Percentiles rank a stretch among this genome's conserved stretches.
Conservation (phyloP, 345 rosid species). For the Reutealis trisperma region DNA sequence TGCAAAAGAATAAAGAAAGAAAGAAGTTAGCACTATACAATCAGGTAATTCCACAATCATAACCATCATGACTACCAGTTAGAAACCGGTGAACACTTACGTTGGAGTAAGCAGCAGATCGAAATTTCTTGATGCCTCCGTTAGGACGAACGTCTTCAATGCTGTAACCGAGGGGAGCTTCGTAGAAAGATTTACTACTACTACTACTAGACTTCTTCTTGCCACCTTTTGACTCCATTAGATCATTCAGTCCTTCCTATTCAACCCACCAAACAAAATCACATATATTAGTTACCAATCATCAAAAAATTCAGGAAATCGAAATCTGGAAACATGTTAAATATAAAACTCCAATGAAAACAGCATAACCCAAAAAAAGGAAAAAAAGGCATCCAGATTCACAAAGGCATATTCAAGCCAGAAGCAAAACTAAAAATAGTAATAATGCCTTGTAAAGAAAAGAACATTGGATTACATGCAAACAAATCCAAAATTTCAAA, state of each 20-base stretch:
- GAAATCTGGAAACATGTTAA: too few species aligned
- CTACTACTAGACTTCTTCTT: constrained; percentile 70
- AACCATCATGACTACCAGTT: background rate
- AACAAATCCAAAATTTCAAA: background rate
- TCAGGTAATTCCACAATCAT: background rate
- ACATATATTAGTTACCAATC: background rate
- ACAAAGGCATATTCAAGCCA: background rate
- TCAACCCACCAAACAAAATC: background rate
- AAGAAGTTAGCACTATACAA: background rate
- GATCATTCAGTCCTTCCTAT: constrained; percentile 51
- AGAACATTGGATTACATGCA: too few species aligned
- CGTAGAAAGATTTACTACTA: constrained; percentile 63
- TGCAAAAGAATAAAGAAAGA: constrained; percentile 8
- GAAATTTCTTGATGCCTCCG: constrained; percentile 90
- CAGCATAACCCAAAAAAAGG: background rate
- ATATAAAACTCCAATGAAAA: background rate
- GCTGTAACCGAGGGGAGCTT: constrained; percentile 93
- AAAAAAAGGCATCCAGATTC: background rate
- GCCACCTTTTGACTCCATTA: constrained; percentile 89
- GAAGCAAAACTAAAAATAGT: background rate
- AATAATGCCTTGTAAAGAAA: background rate
- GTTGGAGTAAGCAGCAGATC: constrained; percentile 95
- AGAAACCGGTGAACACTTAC: constrained; percentile 34
- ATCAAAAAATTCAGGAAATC: background rate
- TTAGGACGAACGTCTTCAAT: constrained; percentile 89